These are phyloP conservation scores for Stellera chamaejasme DNA, from an alignment of 345 rosid species.

Conservation along the genomic window DNA sequence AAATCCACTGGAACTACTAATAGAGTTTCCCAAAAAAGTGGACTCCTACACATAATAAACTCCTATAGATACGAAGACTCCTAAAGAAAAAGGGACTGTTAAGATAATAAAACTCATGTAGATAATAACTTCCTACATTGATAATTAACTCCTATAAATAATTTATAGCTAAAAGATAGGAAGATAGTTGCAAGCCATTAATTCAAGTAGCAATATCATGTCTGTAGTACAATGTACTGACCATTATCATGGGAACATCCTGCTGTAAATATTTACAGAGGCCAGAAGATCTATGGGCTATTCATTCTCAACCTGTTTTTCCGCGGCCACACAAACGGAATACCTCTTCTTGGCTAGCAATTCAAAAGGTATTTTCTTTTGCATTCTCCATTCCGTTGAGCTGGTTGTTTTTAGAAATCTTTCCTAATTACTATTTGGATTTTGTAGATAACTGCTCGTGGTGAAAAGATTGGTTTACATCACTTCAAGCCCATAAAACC, in stretches of 20 bases:
- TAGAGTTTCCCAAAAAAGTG: too few relatives aligned
- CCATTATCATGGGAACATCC: slow-evolving; percentile 7
- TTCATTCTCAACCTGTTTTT: slow-evolving; percentile 66
- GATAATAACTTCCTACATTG: too few relatives aligned
- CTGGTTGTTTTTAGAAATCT: background rate
- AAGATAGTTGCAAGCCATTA: too few relatives aligned
- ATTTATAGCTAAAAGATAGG: too few relatives aligned
- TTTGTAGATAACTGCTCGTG: slow-evolving; percentile 57
- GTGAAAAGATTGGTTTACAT: slow-evolving; percentile 65
- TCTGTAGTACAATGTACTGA: too few relatives aligned
- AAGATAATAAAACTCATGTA: too few relatives aligned
- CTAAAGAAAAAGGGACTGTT: too few relatives aligned
- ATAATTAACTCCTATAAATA: too few relatives aligned
- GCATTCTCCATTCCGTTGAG: background rate
- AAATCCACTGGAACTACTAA: too few relatives aligned
- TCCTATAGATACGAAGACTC: too few relatives aligned
- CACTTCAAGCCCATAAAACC: slow-evolving; percentile 96
- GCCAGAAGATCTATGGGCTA: slow-evolving; percentile 93
- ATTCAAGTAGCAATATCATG: too few relatives aligned
- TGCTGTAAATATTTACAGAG: slow-evolving; percentile 39
- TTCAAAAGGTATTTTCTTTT: slow-evolving; percentile 49
- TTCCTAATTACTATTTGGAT: background rate
- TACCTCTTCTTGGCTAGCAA: slow-evolving; percentile 71
- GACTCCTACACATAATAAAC: too few relatives aligned
- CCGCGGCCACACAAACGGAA: slow-evolving; percentile 81